Evolutionary conservation across 1,284 basidiomycete species (phyloP).

Genomic region (Volvariella surrecta): DNA sequence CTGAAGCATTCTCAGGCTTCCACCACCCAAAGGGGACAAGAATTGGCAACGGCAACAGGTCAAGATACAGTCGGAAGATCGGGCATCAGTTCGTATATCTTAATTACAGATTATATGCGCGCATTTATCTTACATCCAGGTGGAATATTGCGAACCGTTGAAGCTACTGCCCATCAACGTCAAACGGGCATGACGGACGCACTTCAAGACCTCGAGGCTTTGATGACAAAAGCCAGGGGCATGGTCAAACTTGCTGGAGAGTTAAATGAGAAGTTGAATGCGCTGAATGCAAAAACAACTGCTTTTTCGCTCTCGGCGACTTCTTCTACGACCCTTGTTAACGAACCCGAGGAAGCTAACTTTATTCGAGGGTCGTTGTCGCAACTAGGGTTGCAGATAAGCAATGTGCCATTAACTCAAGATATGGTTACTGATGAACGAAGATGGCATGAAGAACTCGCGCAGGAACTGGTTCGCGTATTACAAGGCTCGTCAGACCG

Average conservation of each 20-base stretch:
- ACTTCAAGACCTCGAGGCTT: conserved; percentile 82
- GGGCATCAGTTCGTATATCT: conserved; percentile 42
- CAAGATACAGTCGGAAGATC: conserved; percentile 21
- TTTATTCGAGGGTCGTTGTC: conserved; percentile 86
- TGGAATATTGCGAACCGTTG: conserved; percentile 71
- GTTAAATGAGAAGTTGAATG: conserved; percentile 75
- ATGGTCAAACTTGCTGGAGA: conserved; percentile 89
- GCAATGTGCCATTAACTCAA: conserved; percentile 74
- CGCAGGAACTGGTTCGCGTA: conserved; percentile 74
- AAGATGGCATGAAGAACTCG: conserved; percentile 76
- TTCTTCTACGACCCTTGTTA: conserved; percentile 20
- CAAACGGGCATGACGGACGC: conserved; percentile 71
- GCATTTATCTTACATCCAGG: conserved; percentile 34
- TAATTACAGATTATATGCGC: conserved; percentile 5
- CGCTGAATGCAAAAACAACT: conserved; percentile 13
- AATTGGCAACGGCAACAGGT: conserved; percentile 12
- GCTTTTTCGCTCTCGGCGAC: conserved; percentile 10
- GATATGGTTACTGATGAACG: conserved; percentile 87
- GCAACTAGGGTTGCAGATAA: conserved; percentile 77
- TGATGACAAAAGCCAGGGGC: conserved; percentile 88
- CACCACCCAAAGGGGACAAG: neutral
- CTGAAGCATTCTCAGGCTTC: no score
- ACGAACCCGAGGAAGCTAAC: conserved; percentile 71
- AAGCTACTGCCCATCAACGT: conserved; percentile 56
- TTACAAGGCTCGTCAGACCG: conserved; percentile 41